These are phyloP conservation scores for Penicillium mononematosum DNA, from an alignment of 495 filamentous ascomycete species.

Conservation along the genomic window DNA sequence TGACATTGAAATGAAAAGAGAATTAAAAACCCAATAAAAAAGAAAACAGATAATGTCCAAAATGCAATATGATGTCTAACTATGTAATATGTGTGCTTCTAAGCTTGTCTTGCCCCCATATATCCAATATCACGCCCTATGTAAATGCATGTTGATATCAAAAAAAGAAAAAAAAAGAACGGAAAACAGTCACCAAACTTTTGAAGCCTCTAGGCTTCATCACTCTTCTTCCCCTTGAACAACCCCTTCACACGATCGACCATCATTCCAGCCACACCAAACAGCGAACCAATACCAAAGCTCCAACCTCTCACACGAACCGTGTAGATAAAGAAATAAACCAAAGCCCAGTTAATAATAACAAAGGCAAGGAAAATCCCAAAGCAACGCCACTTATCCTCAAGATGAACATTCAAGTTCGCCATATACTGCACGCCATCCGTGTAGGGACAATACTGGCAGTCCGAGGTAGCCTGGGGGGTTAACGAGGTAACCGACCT, in stretches of 20 bases:
- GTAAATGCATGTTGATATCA: slow-evolving; percentile 28
- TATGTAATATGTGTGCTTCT: slow-evolving; percentile 5
- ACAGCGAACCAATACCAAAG: slow-evolving; percentile 65
- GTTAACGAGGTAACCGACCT: slow-evolving; percentile 59
- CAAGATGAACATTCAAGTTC: slow-evolving; percentile 62
- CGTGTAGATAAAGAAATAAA: slow-evolving; percentile 85
- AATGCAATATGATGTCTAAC: not conserved
- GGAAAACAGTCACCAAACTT: not conserved
- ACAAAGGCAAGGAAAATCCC: slow-evolving; percentile 78
- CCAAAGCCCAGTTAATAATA: slow-evolving; percentile 71
- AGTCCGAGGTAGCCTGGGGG: slow-evolving; percentile 52
- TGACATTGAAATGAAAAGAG: not conserved
- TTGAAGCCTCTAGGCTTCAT: slow-evolving; percentile 6
- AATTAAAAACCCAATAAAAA: not conserved
- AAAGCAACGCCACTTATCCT: slow-evolving; percentile 71
- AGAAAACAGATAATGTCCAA: not conserved
- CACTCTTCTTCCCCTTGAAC: slow-evolving; percentile 36
- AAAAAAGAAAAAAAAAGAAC: slow-evolving; percentile 1
- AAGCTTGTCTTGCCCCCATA: not conserved
- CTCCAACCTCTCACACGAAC: slow-evolving; percentile 70
- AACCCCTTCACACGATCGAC: slow-evolving; percentile 41
- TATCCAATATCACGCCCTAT: slow-evolving; percentile 20
- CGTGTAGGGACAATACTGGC: slow-evolving; percentile 73
- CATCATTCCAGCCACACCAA: slow-evolving; percentile 49
- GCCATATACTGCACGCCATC: slow-evolving; percentile 65